Evolutionary conservation across 805 yeast genomes (phyloP), one percentile per base, ranked within the genome.

Genomic region (Lachancea cidri): DNA sequence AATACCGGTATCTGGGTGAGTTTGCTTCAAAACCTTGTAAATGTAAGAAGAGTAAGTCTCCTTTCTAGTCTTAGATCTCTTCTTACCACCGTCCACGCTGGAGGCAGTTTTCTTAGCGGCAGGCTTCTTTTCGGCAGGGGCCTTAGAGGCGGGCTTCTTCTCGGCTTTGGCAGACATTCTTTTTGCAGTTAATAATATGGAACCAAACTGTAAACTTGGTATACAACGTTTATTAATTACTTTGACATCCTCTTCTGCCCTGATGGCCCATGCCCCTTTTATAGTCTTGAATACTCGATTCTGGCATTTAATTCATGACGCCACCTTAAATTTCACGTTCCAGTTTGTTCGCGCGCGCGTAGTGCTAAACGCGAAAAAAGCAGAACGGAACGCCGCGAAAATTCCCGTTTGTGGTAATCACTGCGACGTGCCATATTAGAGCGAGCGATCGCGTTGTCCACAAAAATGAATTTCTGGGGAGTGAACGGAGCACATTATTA

Each of bases 1-100:
- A 69, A 91, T 91, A 86, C 97, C 98, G 51, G 98, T 91, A 71
- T 91, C 97, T 71, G 97, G 98, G 74, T 91, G 98, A 50, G 97
- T 89, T 79, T 91, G 97, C 75, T 89, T 89, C 69, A 91, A 83
- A 56, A 89, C 97, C 75, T 91, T 91, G 93, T 89, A 91, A 69
- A 91, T 91, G 76, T 91, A 91, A 50, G 97, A 88, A 53, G 96
- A 87, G 79, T 88, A 91, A 53, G 97, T 87, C 76, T 91, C 97
- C 84, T 87, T 88, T 82, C 97, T 87, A 61, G 89, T 73, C 83
- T 88, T 89, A 57, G 86, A 66, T 78, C 95, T 87, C 84, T 85
- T 89, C 81, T 87, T 88, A 67, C 81, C 70, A 62, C 80, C 89
- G 44, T 80, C 76, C 55, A 84, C 65, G 52, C 86, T 74, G 54